Percentiles rank a stretch among this genome's conserved stretches.
Conservation (phyloP, 176 grass and related monocot genomes). For the Chrysopogon serrulatus region DNA sequence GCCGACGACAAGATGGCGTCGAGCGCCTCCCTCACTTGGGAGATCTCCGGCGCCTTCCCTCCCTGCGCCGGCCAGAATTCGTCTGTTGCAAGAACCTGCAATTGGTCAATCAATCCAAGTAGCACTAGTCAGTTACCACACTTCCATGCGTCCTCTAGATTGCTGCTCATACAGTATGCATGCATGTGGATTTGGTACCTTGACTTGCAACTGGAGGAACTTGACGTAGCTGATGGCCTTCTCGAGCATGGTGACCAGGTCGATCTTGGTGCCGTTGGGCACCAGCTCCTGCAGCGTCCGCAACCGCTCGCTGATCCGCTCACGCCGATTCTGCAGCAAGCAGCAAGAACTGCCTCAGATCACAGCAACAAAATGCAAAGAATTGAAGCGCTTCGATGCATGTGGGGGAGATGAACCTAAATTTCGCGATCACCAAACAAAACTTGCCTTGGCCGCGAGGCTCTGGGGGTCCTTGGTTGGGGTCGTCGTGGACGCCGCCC, state of each 20-base stretch:
- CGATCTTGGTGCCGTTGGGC: slow-evolving; percentile 85
- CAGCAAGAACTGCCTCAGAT: neutral
- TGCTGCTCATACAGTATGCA: neutral
- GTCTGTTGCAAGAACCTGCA: slow-evolving; percentile 80
- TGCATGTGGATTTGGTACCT: slow-evolving; percentile 28
- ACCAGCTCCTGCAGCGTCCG: slow-evolving; percentile 88
- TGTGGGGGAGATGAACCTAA: neutral
- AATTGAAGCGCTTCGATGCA: neutral
- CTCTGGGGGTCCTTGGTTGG: slow-evolving; percentile 66
- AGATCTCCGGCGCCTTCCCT: slow-evolving; percentile 60
- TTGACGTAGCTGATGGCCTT: slow-evolving; percentile 93
- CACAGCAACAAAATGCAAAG: neutral
- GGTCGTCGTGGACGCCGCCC: slow-evolving; percentile 14
- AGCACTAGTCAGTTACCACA: neutral
- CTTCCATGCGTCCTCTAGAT: neutral
- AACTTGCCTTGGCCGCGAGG: slow-evolving; percentile 64
- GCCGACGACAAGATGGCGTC: slow-evolving; percentile 81
- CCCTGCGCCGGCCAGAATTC: slow-evolving; percentile 95
- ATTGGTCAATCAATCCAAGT: neutral
- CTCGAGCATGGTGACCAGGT: slow-evolving; percentile 93
- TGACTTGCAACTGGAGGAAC: slow-evolving; percentile 95
- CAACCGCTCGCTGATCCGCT: slow-evolving; percentile 83
- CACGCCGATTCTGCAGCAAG: slow-evolving; percentile 65
- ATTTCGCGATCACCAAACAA: neutral
- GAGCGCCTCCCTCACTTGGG: slow-evolving; percentile 77